These are phyloP conservation scores for Davidsoniella virescens DNA, from an alignment of 2,329 filamentous ascomycete genomes.

Conservation along the genomic window DNA sequence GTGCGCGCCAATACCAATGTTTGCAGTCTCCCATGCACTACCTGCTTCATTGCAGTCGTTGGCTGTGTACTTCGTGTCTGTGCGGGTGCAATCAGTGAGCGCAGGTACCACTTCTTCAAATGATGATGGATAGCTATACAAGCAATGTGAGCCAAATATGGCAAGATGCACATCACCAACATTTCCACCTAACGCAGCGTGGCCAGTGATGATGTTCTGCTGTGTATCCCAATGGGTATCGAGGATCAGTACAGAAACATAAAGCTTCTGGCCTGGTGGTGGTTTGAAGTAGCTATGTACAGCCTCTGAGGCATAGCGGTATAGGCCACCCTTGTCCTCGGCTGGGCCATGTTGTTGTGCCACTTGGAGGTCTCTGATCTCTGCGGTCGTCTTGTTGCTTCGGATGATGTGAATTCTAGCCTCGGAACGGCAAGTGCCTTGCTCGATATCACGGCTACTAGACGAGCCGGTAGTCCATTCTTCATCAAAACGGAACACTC, in stretches of 20 bases:
- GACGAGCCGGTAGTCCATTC: conserved; percentile 79
- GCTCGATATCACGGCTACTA: conserved; percentile 55
- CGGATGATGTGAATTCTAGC: conserved; percentile 79
- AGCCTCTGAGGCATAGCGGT: conserved; percentile 59
- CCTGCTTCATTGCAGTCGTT: conserved; percentile 80
- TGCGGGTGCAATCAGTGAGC: conserved; percentile 80
- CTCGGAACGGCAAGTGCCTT: conserved; percentile 68
- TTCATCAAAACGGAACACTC: conserved; percentile 83
- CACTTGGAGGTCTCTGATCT: conserved; percentile 61
- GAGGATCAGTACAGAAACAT: conserved; percentile 73
- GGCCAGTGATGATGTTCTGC: conserved; percentile 54
- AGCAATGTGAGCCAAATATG: conserved; percentile 80
- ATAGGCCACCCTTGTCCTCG: conserved; percentile 56
- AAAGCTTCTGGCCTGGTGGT: conserved; percentile 62
- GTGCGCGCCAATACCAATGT: conserved; percentile 84
- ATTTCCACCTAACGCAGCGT: conserved; percentile 67
- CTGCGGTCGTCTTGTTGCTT: conserved; percentile 65
- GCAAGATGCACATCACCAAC: conserved; percentile 63
- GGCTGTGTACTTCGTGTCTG: conserved; percentile 61
- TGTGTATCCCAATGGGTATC: conserved; percentile 76
- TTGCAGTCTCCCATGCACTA: conserved; percentile 90
- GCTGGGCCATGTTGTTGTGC: conserved; percentile 63
- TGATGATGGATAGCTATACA: conserved; percentile 79
- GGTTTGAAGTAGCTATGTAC: conserved; percentile 63
- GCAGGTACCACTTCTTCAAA: conserved; percentile 82